A percentile compares a stretch with the other conserved stretches of the same genome.
Conservation (phyloP, 805 yeast species). For the Soucietia sequanensis region DNA sequence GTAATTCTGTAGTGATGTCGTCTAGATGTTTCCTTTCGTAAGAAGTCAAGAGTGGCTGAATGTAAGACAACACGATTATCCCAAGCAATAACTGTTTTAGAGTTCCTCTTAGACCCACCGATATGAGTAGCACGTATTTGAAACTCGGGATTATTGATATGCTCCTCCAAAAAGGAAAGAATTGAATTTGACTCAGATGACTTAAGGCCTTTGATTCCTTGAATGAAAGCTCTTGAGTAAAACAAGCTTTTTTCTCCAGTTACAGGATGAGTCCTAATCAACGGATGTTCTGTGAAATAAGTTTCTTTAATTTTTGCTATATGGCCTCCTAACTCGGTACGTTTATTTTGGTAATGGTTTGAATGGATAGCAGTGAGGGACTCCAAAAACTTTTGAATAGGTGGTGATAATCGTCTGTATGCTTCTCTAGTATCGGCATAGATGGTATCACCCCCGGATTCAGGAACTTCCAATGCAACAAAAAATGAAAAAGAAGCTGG, state of each 20-base stretch:
- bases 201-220: constrained; percentile 22
- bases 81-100: constrained; percentile 24
- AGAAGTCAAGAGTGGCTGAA: constrained; percentile 21
- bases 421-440: constrained; percentile 25
- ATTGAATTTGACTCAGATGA: constrained; percentile 18
- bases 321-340: constrained; percentile 11
- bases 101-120: constrained; percentile 15
- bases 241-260: constrained; percentile 23
- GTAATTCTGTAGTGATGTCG: constrained; percentile 26
- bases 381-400: constrained; percentile 20
- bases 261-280: constrained; percentile 28
- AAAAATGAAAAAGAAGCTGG: constrained; percentile 24
- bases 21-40: constrained; percentile 19
- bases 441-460: constrained; percentile 26
- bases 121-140: constrained; percentile 24
- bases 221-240: constrained; percentile 20
- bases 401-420: constrained; percentile 21
- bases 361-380: constrained; percentile 21
- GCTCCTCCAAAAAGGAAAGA: constrained; percentile 20
- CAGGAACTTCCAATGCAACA: constrained; percentile 25
- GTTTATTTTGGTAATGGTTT: constrained; percentile 19
- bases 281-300: constrained; percentile 23
- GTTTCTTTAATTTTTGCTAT: constrained; percentile 17
- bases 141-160: constrained; percentile 21
- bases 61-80: constrained; percentile 23